Evolutionary conservation across 768 basidiomycete species (phyloP).

Genomic region (Amylocystis lapponica): DNA sequence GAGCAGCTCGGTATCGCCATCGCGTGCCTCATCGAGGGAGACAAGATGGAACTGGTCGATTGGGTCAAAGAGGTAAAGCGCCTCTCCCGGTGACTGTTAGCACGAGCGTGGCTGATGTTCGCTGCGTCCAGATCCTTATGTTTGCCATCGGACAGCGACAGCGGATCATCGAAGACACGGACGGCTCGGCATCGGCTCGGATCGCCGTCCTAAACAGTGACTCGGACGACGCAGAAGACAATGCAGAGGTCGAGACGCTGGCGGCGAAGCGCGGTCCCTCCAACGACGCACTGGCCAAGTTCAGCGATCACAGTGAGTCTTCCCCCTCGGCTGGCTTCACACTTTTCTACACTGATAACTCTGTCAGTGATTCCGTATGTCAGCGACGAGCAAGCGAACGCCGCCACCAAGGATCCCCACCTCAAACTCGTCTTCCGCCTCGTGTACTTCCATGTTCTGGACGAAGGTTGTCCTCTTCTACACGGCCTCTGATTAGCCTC

Average conservation of each 20-base stretch:
- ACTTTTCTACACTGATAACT: too few species aligned
- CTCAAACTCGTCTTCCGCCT: conserved; percentile 85
- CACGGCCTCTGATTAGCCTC: conserved; percentile 6
- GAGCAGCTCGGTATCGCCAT: conserved; percentile 88
- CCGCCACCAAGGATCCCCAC: conserved; percentile 70
- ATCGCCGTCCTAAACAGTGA: conserved; percentile 30
- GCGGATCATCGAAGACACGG: conserved; percentile 56
- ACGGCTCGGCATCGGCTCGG: conserved; percentile 30
- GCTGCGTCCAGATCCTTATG: conserved; percentile 45
- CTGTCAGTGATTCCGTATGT: conserved; percentile 68
- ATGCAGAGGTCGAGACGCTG: conserved; percentile 27
- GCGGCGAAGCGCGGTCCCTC: conserved; percentile 43
- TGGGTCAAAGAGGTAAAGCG: conserved; percentile 77
- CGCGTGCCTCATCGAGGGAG: conserved; percentile 63
- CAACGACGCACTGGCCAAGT: conserved; percentile 60
- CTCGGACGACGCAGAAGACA: conserved; percentile 29
- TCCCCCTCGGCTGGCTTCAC: neutral
- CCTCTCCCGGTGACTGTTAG: conserved; percentile 1
- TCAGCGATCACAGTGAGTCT: conserved; percentile 69
- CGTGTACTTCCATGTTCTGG: conserved; percentile 58
- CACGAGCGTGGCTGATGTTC: neutral
- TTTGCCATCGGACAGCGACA: conserved; percentile 55
- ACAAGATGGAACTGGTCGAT: conserved; percentile 56
- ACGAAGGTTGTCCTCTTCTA: conserved; percentile 47
- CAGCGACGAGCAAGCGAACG: conserved; percentile 68